Evolutionary conservation across 805 yeast species (phyloP).

Genomic region (Yarrowia deformans): DNA sequence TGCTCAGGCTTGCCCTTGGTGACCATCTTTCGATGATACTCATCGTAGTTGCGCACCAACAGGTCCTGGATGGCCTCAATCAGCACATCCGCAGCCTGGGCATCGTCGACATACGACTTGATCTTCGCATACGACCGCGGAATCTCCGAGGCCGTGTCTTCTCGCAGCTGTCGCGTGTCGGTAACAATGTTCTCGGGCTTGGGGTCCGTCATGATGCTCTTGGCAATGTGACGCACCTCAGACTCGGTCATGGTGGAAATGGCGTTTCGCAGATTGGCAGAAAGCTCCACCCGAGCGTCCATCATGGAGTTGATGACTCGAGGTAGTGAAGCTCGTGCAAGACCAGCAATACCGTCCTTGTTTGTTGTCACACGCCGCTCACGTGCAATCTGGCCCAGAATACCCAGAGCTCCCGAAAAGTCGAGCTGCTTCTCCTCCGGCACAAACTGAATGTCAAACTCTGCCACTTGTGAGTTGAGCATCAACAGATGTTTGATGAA

Average conservation of each 20-base stretch:
- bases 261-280: conserved; percentile 71
- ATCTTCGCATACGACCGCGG: conserved; percentile 65
- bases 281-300: conserved; percentile 78
- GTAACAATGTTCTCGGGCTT: conserved; percentile 48
- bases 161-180: conserved; percentile 56
- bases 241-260: conserved; percentile 73
- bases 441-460: conserved; percentile 80
- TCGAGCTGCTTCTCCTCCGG: conserved; percentile 75
- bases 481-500: conserved; percentile 74
- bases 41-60: conserved; percentile 63
- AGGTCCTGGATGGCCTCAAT: conserved; percentile 72
- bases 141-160: conserved; percentile 60
- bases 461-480: conserved; percentile 70
- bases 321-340: conserved; percentile 76
- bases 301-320: conserved; percentile 80
- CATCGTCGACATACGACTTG: conserved; percentile 62
- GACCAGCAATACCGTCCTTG: conserved; percentile 53
- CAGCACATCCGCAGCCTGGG: conserved; percentile 58
- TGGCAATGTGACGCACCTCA: conserved; percentile 59
- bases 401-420: conserved; percentile 71
- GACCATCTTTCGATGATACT: conserved; percentile 54
- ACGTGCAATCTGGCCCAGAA: conserved; percentile 49
- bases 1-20: conserved; percentile 47
- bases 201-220: conserved; percentile 53
- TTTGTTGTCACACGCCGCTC: conserved; percentile 38